Conservation (phyloP, 2,329 filamentous ascomycete species). For the Ceratocystis albifundus region DNA sequence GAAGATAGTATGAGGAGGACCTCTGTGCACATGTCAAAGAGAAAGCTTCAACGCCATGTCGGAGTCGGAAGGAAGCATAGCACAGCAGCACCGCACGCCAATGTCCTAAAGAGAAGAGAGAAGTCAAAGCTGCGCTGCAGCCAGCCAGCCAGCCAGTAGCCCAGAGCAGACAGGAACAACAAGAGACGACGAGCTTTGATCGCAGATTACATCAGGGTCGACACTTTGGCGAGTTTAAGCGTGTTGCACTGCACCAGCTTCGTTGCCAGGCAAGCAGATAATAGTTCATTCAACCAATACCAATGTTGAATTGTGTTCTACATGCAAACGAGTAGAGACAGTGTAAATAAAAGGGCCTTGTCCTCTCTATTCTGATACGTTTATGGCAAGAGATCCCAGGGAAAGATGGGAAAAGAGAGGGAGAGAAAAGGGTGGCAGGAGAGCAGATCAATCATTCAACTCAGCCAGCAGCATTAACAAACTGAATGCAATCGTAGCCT, state of each 20-base stretch:
- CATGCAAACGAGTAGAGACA: background rate
- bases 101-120: background rate
- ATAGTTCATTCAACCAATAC: background rate
- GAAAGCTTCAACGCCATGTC: background rate
- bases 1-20: background rate
- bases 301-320: background rate
- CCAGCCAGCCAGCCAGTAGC: background rate
- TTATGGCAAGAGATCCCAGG: background rate
- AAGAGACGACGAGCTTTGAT: background rate
- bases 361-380: background rate
- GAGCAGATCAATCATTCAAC: background rate
- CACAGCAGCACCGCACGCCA: background rate
- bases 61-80: no score
- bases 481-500: background rate
- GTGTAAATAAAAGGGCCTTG: background rate
- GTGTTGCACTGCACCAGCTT: background rate
- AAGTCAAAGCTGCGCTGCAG: background rate
- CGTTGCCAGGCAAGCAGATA: background rate
- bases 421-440: background rate
- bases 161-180: background rate
- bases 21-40: conserved; percentile 2
- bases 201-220: background rate
- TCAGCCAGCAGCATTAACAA: background rate
- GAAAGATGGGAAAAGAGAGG: background rate
- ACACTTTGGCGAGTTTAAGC: background rate